Evolutionary conservation across 768 basidiomycete genomes (phyloP).

Genomic region (Suillus spraguei): DNA sequence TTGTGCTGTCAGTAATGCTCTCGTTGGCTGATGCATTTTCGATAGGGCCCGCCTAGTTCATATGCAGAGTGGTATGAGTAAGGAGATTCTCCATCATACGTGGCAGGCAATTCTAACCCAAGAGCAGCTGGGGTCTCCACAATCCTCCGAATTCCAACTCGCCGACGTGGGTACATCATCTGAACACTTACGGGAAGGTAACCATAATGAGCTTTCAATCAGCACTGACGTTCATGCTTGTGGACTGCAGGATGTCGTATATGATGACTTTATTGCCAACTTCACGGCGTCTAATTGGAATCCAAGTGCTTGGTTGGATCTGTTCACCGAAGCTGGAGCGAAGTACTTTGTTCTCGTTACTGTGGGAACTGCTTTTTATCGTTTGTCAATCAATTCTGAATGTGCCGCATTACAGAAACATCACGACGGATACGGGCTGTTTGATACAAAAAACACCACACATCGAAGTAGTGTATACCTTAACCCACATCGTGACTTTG

Average conservation of each 20-base stretch:
- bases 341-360: conserved; percentile 64
- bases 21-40: conserved; percentile 10
- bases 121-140: conserved; percentile 41
- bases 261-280: conserved; percentile 60
- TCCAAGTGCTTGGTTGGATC: conserved; percentile 54
- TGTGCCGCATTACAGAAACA: conserved; percentile 45
- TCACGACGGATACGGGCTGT: conserved; percentile 61
- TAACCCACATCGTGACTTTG: conserved; percentile 52
- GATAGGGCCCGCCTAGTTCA: conserved; percentile 38
- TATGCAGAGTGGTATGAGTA: conserved; percentile 64
- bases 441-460: conserved; percentile 56
- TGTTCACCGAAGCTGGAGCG: conserved; percentile 58
- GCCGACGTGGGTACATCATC: conserved; percentile 51
- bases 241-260: conserved; percentile 41
- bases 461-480: conserved; percentile 51
- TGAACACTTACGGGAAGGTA: conserved; percentile 49
- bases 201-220: neutral
- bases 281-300: conserved; percentile 57
- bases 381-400: neutral
- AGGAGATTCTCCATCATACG: neutral
- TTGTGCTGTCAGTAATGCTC: conserved; percentile 18
- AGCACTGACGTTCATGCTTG: neutral
- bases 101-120: neutral
- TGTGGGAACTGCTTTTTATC: conserved; percentile 30
- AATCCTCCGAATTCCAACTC: conserved; percentile 37